Percentiles rank a stretch among this genome's conserved stretches.
phyloP scores from a whole-genome alignment of 352 stramenopile species.

The Globisporangium sylvaticum region DNA sequence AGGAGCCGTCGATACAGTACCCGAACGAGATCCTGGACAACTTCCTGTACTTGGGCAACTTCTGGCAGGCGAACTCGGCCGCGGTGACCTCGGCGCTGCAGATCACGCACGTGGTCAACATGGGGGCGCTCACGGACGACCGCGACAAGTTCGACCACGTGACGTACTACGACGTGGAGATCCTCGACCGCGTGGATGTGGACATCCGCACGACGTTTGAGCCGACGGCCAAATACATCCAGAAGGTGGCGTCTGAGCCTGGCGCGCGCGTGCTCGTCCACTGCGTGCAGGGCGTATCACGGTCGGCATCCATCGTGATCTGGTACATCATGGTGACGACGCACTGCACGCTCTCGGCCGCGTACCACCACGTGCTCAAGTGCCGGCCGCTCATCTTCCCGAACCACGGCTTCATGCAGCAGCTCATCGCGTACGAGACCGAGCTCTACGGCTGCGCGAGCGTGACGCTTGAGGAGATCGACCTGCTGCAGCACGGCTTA shows the following conservation, averaged over 20 bases:
- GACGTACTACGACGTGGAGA: slow-evolving; percentile 59
- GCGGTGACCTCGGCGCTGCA: slow-evolving; percentile 45
- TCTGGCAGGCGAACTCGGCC: slow-evolving; percentile 72
- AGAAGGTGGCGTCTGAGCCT: slow-evolving; percentile 22
- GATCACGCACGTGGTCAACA: slow-evolving; percentile 76
- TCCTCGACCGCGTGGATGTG: slow-evolving; percentile 55
- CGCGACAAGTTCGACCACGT: slow-evolving; percentile 51
- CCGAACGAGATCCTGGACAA: slow-evolving; percentile 75
- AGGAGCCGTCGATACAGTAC: slow-evolving; percentile 32
- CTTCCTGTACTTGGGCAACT: slow-evolving; percentile 76
- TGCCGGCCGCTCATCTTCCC: slow-evolving; percentile 75
- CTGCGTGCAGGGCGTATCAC: slow-evolving; percentile 78
- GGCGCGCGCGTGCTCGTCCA: slow-evolving; percentile 65
- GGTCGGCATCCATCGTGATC: slow-evolving; percentile 73
- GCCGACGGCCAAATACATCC: slow-evolving; percentile 52
- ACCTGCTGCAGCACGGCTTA: slow-evolving; percentile 63
- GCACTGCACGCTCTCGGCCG: slow-evolving; percentile 65
- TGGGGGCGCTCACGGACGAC: slow-evolving; percentile 57
- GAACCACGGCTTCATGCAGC: slow-evolving; percentile 75
- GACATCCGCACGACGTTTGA: slow-evolving; percentile 57
- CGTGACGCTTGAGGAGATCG: slow-evolving; percentile 56
- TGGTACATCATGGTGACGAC: slow-evolving; percentile 78
- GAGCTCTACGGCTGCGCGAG: slow-evolving; percentile 68
- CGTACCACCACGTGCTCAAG: slow-evolving; percentile 78
- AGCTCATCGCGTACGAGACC: slow-evolving; percentile 64